Percentiles rank a stretch among this genome's conserved stretches.
Conservation (phyloP, 768 basidiomycete genomes). For the Auriscalpium microsporum region DNA sequence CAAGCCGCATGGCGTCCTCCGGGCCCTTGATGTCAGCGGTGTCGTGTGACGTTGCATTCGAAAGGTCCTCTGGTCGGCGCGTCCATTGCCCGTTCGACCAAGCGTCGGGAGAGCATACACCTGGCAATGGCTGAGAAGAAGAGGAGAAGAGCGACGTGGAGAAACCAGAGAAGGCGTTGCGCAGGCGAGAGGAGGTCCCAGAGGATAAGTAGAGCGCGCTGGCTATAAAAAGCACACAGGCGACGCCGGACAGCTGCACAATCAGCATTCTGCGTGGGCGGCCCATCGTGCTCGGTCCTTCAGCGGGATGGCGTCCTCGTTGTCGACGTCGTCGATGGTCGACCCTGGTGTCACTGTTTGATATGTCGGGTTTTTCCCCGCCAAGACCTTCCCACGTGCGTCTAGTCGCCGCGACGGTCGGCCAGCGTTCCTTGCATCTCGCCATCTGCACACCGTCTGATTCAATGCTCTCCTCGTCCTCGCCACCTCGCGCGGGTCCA, state of each 20-base stretch:
- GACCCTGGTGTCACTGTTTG: too few species aligned
- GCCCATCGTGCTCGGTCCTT: too few species aligned
- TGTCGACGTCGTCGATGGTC: too few species aligned
- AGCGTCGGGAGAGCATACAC: neutral
- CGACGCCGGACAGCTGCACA: neutral
- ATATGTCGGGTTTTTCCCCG: too few species aligned
- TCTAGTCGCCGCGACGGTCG: too few species aligned
- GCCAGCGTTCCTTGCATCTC: too few species aligned
- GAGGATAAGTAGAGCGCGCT: neutral
- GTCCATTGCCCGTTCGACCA: neutral
- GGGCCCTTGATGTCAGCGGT: slow-evolving; percentile 20
- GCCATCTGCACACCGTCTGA: too few species aligned
- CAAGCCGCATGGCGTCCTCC: slow-evolving; percentile 40
- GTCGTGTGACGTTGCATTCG: slow-evolving; percentile 10
- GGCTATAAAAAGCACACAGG: neutral
- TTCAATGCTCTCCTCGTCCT: too few species aligned
- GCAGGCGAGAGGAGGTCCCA: neutral
- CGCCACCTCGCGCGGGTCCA: too few species aligned
- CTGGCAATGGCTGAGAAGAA: neutral
- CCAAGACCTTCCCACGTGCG: too few species aligned
- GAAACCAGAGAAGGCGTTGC: neutral
- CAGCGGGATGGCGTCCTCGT: too few species aligned
- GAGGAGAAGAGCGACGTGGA: neutral
- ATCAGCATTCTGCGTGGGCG: neutral
- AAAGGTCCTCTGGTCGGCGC: neutral